Percentiles rank a stretch among this genome's conserved stretches.
Conservation (phyloP, 495 filamentous ascomycete species). For the Tricharina praecox region DNA sequence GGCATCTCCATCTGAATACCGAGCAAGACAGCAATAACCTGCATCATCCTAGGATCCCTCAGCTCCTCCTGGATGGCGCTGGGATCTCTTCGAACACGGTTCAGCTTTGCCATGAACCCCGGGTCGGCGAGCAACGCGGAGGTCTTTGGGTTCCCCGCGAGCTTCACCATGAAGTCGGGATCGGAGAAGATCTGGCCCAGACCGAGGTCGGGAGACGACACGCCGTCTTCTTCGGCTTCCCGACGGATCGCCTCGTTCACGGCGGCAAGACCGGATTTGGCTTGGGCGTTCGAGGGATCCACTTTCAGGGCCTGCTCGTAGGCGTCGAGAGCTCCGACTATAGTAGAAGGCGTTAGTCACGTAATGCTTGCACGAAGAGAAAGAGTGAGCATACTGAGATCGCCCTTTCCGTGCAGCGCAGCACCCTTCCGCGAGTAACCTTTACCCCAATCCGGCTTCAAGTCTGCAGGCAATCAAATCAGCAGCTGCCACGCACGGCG, state of each 20-base stretch:
- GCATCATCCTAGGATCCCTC: conserved; percentile 76
- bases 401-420: conserved; percentile 69
- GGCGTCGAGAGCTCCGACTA: conserved; percentile 65
- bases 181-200: conserved; percentile 86
- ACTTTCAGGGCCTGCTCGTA: conserved; percentile 84
- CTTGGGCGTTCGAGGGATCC: conserved; percentile 79
- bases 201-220: conserved; percentile 32
- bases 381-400: conserved; percentile 58
- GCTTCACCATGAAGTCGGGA: conserved; percentile 72
- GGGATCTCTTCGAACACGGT: conserved; percentile 63
- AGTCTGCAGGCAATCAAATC: conserved; percentile 30
- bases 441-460: conserved; percentile 97
- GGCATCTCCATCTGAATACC: conserved; percentile 87
- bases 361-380: too few relatives aligned
- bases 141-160: conserved; percentile 87
- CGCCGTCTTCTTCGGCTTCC: conserved; percentile 50
- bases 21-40: conserved; percentile 83
- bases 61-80: conserved; percentile 62
- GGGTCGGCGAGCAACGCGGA: conserved; percentile 64
- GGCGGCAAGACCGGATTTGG: conserved; percentile 67
- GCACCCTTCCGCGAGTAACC: conserved; percentile 86
- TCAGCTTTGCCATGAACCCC: conserved; percentile 77
- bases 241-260: conserved; percentile 78
- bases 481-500: neutral
- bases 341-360: neutral